Evolutionary conservation across 306 rosid genomes (phyloP), one percentile per base, ranked within the genome.

Genomic region (Dalbergia oliveri): DNA sequence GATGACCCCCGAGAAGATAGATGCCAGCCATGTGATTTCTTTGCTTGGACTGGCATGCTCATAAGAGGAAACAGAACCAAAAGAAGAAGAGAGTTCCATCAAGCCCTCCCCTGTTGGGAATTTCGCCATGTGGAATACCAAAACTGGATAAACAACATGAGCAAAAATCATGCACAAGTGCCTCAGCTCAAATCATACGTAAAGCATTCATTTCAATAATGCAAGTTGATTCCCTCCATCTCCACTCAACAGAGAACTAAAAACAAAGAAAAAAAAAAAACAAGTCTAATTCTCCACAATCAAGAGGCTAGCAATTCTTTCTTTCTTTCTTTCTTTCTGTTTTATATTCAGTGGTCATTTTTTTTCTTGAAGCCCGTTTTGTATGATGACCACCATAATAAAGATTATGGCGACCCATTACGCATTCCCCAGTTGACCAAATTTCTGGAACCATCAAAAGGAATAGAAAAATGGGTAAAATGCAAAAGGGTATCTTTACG

Each of bases 1-100:
- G 79, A 86, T 11, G 64, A 91, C 79, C 67, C 97, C 97, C 4
- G 86, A 41, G 44, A 83, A 34, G 63, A 81, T 79, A 63, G 88
- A 86, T 11, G 80, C 78, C 73, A 86, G 73, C 87, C 86, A 83
- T 34, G 79, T 85, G 26, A 75, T 31, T 75, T 77, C 84, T 75
- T 83, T 79, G 84, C 64, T 83, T 19, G 88, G 79, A 70, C 6
- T 62, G 47, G 57, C 71, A 76, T 51, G 51, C 45, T 67, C 89
- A 19, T 73, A 7, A 81, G 59, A 33, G 56, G 73, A 73, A 19
- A 74, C 23, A 56, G 57, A 44, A 12, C 43, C 69, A 81, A 58
- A 66, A 79, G 76, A 50, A 50, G 72, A 72, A 67, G 72, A 26
- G 47, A 85, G 60, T 60, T 65, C 87, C 88, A 77, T 83, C 67